phyloP scores from a whole-genome alignment of 768 basidiomycete species.

The Mrakia hoshinonis region DNA sequence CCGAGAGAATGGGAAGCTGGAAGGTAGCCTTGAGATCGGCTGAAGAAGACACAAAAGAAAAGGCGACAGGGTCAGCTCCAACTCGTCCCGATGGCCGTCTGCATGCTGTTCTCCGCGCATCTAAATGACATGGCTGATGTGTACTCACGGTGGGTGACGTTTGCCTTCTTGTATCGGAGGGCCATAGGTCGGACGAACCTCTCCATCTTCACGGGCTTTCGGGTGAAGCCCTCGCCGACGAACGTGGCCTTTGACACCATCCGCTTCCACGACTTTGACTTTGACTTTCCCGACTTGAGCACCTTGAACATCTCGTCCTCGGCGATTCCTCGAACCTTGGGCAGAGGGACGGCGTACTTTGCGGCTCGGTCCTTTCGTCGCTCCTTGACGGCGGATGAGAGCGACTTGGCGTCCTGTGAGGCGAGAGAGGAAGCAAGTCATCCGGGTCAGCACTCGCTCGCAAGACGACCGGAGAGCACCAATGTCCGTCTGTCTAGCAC shows the following conservation, averaged over 20 bases:
- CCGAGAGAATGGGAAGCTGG: constrained; percentile 92
- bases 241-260: constrained; percentile 99
- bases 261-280: constrained; percentile 94
- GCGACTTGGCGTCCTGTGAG: constrained; percentile 72
- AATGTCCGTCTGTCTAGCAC: not conserved
- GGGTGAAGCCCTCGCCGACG: constrained; percentile 93
- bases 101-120: too few relatives aligned
- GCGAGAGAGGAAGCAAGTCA: not conserved
- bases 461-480: not conserved
- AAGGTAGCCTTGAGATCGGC: constrained; percentile 97
- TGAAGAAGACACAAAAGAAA: constrained; percentile 37
- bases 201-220: constrained; percentile 98
- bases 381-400: constrained; percentile 94
- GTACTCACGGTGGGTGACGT: constrained; percentile 87
- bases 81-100: not conserved
- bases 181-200: constrained; percentile 97
- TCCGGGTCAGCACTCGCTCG: not conserved
- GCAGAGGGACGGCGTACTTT: constrained; percentile 91
- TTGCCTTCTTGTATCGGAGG: constrained; percentile 92
- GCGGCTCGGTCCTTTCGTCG: constrained; percentile 98
- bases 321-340: constrained; percentile 93
- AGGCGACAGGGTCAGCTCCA: not conserved
- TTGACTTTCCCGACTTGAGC: constrained; percentile 91
- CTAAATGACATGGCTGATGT: constrained; percentile 31
- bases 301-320: constrained; percentile 99